Base-by-base conservation (phyloP, 2,329 filamentous ascomycete genomes). In the Curvularia verruculosa region DNA sequence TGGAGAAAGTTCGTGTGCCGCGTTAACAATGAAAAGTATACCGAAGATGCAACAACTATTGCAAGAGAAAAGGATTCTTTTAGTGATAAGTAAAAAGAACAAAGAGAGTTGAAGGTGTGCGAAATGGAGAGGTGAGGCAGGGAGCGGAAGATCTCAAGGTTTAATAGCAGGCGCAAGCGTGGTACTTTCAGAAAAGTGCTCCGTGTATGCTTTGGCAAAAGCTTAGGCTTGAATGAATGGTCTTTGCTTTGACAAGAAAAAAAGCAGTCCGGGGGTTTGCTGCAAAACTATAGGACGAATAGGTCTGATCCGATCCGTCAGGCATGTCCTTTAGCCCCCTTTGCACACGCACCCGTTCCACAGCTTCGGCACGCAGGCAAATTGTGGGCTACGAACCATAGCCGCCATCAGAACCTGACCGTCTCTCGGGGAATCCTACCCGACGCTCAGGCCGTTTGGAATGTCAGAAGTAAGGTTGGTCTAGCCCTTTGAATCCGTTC, bases 301-400 rank as follows among this genome's bases (percentile, higher is more conserved):
- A 72, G 68, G 63, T 60, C 61, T 69, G 64, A 56, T 64, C 54
- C 49, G 61, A 56, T 65, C 54, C 64, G 67, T 66, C 61, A 61
- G 63, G 60, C 63, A 59, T 57, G 48, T 44, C 47, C 52, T 43
- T 57, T 71, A 68, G 64, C 58, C 62, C 65, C 58, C 66, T 63
- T 70, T 66, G 69, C 68, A 69, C 67, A 67, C 58, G 66, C 65
- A 65, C 61, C 58, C 59, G 65, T 62, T 67, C 64, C 65, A 65
- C 68, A 65, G 58, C 57, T 58, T 56, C 61, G 67, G 58, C 65
- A 63, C 61, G 52, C 49, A 59, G 45, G 58, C 55, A 58, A 55
- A 55, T 61, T 58, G 56, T 61, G 60, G 58, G 50, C 61, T 55
- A 59, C 60, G 61, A 63, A 62, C 64, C 62, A 70, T 64, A 65